phyloP scores from a whole-genome alignment of 129 eudicot genomes.

The Flaveria sonorensis region DNA sequence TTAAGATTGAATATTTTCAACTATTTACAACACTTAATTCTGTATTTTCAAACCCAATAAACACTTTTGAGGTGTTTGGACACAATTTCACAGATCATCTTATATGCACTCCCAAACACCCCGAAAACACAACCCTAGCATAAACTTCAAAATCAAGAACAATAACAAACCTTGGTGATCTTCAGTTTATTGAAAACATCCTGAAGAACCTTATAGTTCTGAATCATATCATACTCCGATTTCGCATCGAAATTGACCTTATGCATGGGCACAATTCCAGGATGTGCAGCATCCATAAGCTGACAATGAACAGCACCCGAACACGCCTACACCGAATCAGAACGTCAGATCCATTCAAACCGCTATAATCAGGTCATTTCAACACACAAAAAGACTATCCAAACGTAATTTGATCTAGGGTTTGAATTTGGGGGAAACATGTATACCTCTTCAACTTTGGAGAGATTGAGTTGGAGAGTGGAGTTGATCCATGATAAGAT shows the following conservation, averaged over 20 bases:
- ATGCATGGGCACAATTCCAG: slow-evolving; percentile 97
- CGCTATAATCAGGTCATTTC: background rate
- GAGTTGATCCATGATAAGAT: slow-evolving; percentile 88
- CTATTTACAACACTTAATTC: background rate
- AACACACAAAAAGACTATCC: background rate
- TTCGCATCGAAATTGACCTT: slow-evolving; percentile 95
- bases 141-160: slow-evolving; percentile 3
- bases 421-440: slow-evolving; percentile 22
- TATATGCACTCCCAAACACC: background rate
- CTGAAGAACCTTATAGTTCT: slow-evolving; percentile 92
- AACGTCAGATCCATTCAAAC: slow-evolving; percentile 18
- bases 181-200: slow-evolving; percentile 89
- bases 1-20: background rate
- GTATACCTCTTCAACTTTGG: slow-evolving; percentile 91
- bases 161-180: slow-evolving; percentile 63
- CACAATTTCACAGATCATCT: background rate
- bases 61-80: background rate
- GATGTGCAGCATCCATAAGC: slow-evolving; percentile 90
- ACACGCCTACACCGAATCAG: slow-evolving; percentile 56
- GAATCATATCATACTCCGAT: slow-evolving; percentile 89
- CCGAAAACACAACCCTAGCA: background rate
- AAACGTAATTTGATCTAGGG: slow-evolving; percentile 21
- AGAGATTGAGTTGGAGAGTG: slow-evolving; percentile 79
- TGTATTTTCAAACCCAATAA: background rate
- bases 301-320: slow-evolving; percentile 96